Conservation (phyloP, 2,329 filamentous ascomycete species). For the Hypoxylon sp. region DNA sequence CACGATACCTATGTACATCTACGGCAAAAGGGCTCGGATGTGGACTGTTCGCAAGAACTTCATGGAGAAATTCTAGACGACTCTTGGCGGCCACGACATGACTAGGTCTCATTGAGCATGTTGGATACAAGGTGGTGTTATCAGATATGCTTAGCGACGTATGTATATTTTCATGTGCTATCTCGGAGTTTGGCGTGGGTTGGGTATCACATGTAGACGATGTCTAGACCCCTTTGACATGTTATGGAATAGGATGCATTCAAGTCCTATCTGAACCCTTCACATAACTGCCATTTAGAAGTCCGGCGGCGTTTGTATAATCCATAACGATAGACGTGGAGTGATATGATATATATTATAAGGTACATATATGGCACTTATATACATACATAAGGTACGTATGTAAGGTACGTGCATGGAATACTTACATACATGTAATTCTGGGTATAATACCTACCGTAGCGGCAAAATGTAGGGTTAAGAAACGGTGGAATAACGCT, state of each 20-base stretch:
- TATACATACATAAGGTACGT: background rate
- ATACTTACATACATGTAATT: too few relatives aligned
- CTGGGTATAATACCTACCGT: too few relatives aligned
- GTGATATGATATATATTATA: background rate
- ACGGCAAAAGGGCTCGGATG: constrained; percentile 90
- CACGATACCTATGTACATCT: constrained; percentile 94
- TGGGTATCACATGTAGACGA: background rate
- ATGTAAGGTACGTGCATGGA: too few relatives aligned
- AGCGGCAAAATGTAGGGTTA: too few relatives aligned
- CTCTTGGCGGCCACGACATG: background rate
- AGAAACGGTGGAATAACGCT: too few relatives aligned
- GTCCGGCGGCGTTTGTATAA: background rate
- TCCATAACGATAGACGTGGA: background rate
- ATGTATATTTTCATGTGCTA: background rate
- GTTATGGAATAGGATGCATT: background rate
- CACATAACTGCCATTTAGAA: background rate
- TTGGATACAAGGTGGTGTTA: background rate
- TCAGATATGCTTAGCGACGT: background rate
- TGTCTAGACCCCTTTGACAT: background rate
- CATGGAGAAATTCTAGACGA: constrained; percentile 78
- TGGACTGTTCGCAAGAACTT: constrained; percentile 91
- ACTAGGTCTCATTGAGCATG: background rate
- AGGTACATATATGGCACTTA: too few relatives aligned
- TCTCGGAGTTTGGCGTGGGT: background rate
- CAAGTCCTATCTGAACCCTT: background rate